phyloP scores from a whole-genome alignment of 139 green algal species.

The Picochlorum sp. region DNA sequence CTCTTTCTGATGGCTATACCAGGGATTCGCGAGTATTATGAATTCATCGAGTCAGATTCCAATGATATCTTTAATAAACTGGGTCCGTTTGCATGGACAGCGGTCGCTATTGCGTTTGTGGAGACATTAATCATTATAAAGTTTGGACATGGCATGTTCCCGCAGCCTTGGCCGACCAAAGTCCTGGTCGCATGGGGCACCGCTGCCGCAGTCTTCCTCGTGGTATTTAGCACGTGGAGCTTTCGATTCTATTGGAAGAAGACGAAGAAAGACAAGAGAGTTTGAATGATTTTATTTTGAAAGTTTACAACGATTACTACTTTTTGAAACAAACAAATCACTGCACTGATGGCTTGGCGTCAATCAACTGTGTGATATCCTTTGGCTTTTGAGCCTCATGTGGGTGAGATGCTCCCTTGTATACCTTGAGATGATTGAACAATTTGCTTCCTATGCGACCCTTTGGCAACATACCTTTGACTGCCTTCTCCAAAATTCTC shows the following conservation, averaged over 20 bases:
- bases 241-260: constrained; percentile 22
- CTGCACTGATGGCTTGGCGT: constrained; percentile 31
- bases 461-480: constrained; percentile 98
- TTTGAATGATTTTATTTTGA: background rate
- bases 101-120: constrained; percentile 35
- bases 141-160: constrained; percentile 61
- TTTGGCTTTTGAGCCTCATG: constrained; percentile 86
- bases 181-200: constrained; percentile 41
- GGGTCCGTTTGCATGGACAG: constrained; percentile 76
- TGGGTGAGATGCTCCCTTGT: constrained; percentile 77
- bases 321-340: background rate
- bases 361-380: constrained; percentile 79
- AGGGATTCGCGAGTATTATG: constrained; percentile 67
- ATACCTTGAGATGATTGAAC: constrained; percentile 93
- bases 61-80: constrained; percentile 54
- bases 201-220: constrained; percentile 1
- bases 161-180: constrained; percentile 38
- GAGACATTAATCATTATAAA: constrained; percentile 75
- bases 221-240: constrained; percentile 32
- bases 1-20: constrained; percentile 51
- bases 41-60: constrained; percentile 59
- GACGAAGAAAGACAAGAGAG: background rate
- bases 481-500: constrained; percentile 94
- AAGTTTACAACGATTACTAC: background rate
- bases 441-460: constrained; percentile 72